phyloP scores from a whole-genome alignment of 1,284 basidiomycete genomes.

The Sporisorium sorghi region DNA sequence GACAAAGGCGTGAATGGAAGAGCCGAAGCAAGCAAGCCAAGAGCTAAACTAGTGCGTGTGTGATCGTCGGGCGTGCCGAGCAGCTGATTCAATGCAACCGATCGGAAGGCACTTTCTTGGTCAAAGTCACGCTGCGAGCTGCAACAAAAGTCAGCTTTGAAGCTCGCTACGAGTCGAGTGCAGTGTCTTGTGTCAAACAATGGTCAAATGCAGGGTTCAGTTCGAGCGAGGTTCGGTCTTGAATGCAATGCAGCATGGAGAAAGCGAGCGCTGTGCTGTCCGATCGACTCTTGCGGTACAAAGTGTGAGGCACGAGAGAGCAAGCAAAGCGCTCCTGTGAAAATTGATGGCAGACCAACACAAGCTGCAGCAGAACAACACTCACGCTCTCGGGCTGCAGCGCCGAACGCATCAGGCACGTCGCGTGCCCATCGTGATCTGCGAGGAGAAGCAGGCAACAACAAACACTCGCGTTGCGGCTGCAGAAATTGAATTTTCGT shows the following conservation, averaged over 20 bases:
- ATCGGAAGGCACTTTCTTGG: neutral
- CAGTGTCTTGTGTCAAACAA: neutral
- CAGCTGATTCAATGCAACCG: conserved; percentile 7
- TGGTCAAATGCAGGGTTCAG: conserved; percentile 28
- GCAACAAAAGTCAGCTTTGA: neutral
- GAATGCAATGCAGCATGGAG: conserved; percentile 30
- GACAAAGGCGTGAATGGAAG: neutral
- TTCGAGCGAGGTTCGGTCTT: conserved; percentile 29
- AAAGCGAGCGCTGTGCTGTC: conserved; percentile 4
- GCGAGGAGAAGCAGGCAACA: neutral
- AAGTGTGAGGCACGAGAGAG: neutral
- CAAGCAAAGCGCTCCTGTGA: neutral
- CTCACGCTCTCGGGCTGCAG: neutral
- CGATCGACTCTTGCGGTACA: neutral
- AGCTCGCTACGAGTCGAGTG: neutral
- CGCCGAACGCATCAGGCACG: conserved; percentile 3
- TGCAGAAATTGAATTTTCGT: conserved; percentile 6
- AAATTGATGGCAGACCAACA: conserved; percentile 1
- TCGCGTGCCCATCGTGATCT: conserved; percentile 6
- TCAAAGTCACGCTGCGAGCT: neutral
- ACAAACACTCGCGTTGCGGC: neutral
- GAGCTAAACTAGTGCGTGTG: neutral
- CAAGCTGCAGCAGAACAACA: conserved; percentile 3
- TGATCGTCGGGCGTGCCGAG: conserved; percentile 2
- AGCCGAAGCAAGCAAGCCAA: conserved; percentile 6